Conservation (phyloP, 805 yeast genomes). For the Ogataea chonburiensis region DNA sequence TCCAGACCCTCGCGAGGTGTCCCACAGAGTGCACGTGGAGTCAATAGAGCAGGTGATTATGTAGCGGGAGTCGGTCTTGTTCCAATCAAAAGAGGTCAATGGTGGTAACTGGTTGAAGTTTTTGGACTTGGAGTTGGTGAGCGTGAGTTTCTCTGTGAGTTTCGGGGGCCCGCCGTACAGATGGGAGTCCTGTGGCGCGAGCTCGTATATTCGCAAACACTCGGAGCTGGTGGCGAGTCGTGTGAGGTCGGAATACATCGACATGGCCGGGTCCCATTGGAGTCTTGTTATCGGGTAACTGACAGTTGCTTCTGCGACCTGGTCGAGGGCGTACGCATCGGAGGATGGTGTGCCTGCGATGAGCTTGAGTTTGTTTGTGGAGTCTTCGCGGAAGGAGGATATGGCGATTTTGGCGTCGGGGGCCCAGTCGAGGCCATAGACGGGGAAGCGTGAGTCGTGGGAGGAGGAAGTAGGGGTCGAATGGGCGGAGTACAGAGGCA, state of each 20-base stretch:
- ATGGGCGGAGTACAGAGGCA: constrained; percentile 10
- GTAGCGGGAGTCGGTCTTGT: constrained; percentile 60
- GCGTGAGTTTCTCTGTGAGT: constrained; percentile 40
- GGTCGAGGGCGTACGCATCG: constrained; percentile 42
- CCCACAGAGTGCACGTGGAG: constrained; percentile 98
- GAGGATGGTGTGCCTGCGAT: constrained; percentile 36
- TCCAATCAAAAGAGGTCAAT: constrained; percentile 94
- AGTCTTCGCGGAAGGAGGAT: constrained; percentile 80
- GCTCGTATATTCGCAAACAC: constrained; percentile 53
- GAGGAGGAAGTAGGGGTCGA: constrained; percentile 35
- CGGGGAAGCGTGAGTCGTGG: constrained; percentile 49
- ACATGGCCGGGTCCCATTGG: constrained; percentile 65
- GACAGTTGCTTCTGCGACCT: constrained; percentile 50
- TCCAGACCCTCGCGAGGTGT: constrained; percentile 57
- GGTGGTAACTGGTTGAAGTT: constrained; percentile 71
- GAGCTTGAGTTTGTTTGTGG: constrained; percentile 62
- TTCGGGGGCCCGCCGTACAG: constrained; percentile 9
- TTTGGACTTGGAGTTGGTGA: constrained; percentile 42
- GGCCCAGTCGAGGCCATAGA: constrained; percentile 55
- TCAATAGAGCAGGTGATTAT: constrained; percentile 87
- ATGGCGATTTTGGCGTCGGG: constrained; percentile 52
- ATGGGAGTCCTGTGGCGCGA: constrained; percentile 17
- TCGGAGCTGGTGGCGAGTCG: constrained; percentile 71
- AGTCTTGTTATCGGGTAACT: constrained; percentile 70
- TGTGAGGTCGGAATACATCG: constrained; percentile 30